Percentiles rank a stretch among this genome's conserved stretches.
Conservation (phyloP, 208 protist genomes). For the Trypanosoma theileri region DNA sequence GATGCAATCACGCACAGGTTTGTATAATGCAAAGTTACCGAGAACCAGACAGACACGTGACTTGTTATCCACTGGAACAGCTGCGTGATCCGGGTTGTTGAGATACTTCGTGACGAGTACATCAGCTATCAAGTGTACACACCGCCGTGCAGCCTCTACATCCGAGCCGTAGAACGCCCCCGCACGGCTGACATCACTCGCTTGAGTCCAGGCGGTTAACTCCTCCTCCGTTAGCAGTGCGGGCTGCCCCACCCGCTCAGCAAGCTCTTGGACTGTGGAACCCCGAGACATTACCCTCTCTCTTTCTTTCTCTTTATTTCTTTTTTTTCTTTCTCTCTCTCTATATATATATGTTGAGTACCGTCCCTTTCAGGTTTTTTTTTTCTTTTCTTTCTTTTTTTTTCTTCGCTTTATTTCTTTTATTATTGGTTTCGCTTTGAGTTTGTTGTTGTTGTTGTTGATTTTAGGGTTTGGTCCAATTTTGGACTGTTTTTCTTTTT, state of each 20-base stretch:
- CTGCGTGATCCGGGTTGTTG: slow-evolving; percentile 68
- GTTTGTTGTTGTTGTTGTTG: slow-evolving; percentile 11
- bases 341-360: background rate
- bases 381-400: slow-evolving; percentile 18
- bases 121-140: slow-evolving; percentile 35
- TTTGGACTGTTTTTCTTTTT: background rate
- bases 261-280: slow-evolving; percentile 40
- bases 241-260: slow-evolving; percentile 48
- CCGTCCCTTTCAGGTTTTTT: background rate
- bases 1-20: slow-evolving; percentile 58
- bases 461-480: too few species aligned
- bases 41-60: slow-evolving; percentile 86
- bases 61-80: slow-evolving; percentile 80
- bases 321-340: background rate
- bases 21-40: slow-evolving; percentile 88
- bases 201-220: slow-evolving; percentile 68
- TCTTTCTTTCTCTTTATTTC: slow-evolving; percentile 9
- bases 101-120: slow-evolving; percentile 72
- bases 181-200: slow-evolving; percentile 59
- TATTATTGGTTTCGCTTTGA: background rate
- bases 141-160: slow-evolving; percentile 33
- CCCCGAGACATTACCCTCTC: background rate
- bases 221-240: slow-evolving; percentile 41
- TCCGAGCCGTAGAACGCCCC: slow-evolving; percentile 50
- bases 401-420: background rate